Evolutionary conservation across 2,329 filamentous ascomycete species (phyloP), one percentile per base, ranked within the genome.

Genomic region (Arthrobotrys entomopaga): DNA sequence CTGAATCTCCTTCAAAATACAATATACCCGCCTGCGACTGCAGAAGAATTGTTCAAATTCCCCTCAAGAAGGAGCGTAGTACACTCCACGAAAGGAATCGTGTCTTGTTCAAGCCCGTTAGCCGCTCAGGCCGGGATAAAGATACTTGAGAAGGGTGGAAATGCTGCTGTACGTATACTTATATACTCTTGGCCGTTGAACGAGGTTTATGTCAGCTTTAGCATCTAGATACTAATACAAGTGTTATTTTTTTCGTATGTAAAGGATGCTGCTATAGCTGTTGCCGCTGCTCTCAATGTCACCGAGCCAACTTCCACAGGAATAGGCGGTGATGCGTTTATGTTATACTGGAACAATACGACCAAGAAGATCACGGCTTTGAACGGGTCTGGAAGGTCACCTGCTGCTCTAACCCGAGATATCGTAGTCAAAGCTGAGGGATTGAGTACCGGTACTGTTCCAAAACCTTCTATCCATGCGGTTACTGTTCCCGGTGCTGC

Each of bases 251-350:
- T 7, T 34, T 34, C 29, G 6, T 6, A n/a, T n/a, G n/a, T 34
- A 7, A 34, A 96, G 92, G 94, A 98, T 84, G 94, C 95, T n/a
- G 94, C 95, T 7, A 92, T 98, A 2, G 95, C 95, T 49, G 92
- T 96, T 75, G 94, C 95, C 50, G 95, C 95, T 34, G 93, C 89
- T 3, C 85, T 99, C 66, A 98, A 97, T 82, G 87, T 98, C 80
- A 97, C 94, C 0, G 95, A 99, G 80, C 95, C 95, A 6, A 89
- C 89, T 71, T 95, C 91, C 4, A 98, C 95, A 0, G 95, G 95
- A 46, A 97, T 99, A 73, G 95, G 95, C 67, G 95, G 95, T 76
- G 95, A 99, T 82, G 93, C 97, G 89, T 99, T 98, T 83, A 93
- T 93, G 81, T 87, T 98, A 40, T 97, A 88, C 85, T 98, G 94